Evolutionary conservation across 1,284 basidiomycete species (phyloP), one percentile per base, ranked within the genome.

Genomic region (Pseudozyma thailandica): DNA sequence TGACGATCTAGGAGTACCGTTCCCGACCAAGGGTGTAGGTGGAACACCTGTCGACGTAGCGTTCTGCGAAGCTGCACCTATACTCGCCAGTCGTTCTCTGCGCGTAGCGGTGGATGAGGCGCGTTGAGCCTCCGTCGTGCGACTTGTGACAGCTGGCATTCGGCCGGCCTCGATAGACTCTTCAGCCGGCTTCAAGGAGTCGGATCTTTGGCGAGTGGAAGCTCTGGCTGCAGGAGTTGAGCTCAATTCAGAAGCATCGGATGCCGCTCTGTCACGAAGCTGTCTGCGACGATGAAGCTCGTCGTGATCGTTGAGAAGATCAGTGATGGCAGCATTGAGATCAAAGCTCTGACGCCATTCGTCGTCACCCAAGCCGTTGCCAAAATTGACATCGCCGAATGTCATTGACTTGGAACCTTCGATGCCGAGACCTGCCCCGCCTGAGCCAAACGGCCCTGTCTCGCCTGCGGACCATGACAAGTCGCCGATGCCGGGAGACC

Each of bases 391-490:
- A 37, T 57, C 59, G 23, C 48, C 66, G 38, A 68, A 59, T 1
- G 52, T 48, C 58, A 72, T 63, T 10, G 68, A 71, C 35, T 62
- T 60, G 37, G 62, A 62, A 16, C 33, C 51, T 47, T 44, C 51
- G 21, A 53, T 51, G 16, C 50, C 61, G 12, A 47, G 46, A 28
- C 49, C 53, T 30, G 39, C 41, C 6, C 28, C 55, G n/a, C 47
- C 69, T 20, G 50, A 48, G 16, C 54, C 72, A 45, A 79, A 79
- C 0, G 78, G 78, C 0, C 78, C 78, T 0, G 75, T 78, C 53
- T 79, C 78, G 39, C 75, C 75, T 12, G 63, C 68, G n/a, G 76
- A 57, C 78, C 78, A 79, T 9, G 74, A 72, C 6, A 73, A 62
- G 48, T 78, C 76, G 20, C 76, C 78, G 27, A 80, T 77, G 37